Evolutionary conservation across 2,329 filamentous ascomycete species (phyloP).

Genomic region (Huntiella abstrusa): DNA sequence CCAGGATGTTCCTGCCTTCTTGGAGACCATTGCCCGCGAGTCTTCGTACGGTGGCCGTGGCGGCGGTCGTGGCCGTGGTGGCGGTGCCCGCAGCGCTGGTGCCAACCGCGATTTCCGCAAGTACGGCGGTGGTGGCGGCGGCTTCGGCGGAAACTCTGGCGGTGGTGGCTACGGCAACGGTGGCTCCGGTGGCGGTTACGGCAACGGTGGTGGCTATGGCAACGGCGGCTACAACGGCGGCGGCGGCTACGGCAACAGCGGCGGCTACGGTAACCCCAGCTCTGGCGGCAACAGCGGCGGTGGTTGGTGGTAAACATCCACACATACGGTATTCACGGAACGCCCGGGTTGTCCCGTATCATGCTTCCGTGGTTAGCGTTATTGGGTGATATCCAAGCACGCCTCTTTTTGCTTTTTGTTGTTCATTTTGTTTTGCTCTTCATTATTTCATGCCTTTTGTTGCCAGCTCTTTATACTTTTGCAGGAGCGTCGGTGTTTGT

Average conservation of each 20-base stretch:
- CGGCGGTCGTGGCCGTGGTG: conserved; percentile 39
- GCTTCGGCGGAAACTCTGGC: conserved; percentile 26
- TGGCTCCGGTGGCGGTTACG: conserved; percentile 23
- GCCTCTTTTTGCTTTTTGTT: conserved; percentile 10
- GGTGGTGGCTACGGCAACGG: conserved; percentile 21
- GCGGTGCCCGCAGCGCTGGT: conserved; percentile 47
- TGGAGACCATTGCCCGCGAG: conserved; percentile 94
- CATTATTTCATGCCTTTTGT: neutral
- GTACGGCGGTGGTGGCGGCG: conserved; percentile 36
- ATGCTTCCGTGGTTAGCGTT: no score
- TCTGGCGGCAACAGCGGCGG: conserved; percentile 42
- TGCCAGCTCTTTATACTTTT: neutral
- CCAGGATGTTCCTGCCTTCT: conserved; percentile 83
- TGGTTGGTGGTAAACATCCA: conserved; percentile 50
- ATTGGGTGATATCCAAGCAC: conserved; percentile 12
- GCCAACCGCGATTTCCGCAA: conserved; percentile 81
- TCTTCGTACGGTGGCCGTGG: conserved; percentile 58
- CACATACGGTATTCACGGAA: neutral
- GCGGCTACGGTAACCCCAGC: no score
- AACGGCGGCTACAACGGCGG: conserved; percentile 22
- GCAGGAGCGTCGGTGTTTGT: neutral
- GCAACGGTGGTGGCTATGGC: conserved; percentile 19
- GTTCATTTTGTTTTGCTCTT: conserved; percentile 11
- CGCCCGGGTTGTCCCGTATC: no score
- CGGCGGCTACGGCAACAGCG: conserved; percentile 20